These are phyloP conservation scores for Tricholoma matsutake DNA, from an alignment of 768 basidiomycete genomes.

Conservation along the genomic window DNA sequence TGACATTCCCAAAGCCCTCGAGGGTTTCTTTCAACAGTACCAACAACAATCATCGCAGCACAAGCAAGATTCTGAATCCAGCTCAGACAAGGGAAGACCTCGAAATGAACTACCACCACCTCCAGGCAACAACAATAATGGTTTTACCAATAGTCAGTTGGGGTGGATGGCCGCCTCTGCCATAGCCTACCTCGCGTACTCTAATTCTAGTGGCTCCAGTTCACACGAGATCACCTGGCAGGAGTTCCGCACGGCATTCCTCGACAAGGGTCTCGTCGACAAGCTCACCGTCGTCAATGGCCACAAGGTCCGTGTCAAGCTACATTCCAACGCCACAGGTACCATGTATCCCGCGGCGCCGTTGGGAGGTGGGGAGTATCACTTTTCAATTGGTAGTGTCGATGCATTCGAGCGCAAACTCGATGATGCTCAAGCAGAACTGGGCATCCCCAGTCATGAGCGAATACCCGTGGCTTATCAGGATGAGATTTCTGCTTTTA, in stretches of 20 bases:
- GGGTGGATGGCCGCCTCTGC: slow-evolving; percentile 51
- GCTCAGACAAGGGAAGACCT: slow-evolving; percentile 36
- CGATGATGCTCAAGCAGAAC: slow-evolving; percentile 88
- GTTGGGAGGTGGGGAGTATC: slow-evolving; percentile 62
- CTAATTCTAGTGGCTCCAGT: slow-evolving; percentile 47
- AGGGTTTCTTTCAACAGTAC: slow-evolving; percentile 78
- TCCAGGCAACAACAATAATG: slow-evolving; percentile 43
- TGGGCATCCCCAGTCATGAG: slow-evolving; percentile 88
- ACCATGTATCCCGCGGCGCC: slow-evolving; percentile 66
- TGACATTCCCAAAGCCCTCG: slow-evolving; percentile 62
- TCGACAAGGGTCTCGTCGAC: slow-evolving; percentile 95
- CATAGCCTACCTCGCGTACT: slow-evolving; percentile 64
- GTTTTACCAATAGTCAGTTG: slow-evolving; percentile 57
- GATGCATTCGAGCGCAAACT: slow-evolving; percentile 95
- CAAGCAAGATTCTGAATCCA: slow-evolving; percentile 33
- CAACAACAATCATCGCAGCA: slow-evolving; percentile 41
- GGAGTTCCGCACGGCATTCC: slow-evolving; percentile 96
- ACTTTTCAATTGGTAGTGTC: slow-evolving; percentile 96
- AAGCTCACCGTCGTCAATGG: slow-evolving; percentile 91
- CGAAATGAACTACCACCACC: slow-evolving; percentile 46
- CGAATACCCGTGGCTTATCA: slow-evolving; percentile 97
- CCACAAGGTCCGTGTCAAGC: slow-evolving; percentile 83
- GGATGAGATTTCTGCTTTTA: slow-evolving; percentile 85
- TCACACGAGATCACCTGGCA: slow-evolving; percentile 98
- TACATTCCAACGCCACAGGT: slow-evolving; percentile 87